Evolutionary conservation across 164 flowering plant species (phyloP).

Genomic region (Aristolochia contorta): DNA sequence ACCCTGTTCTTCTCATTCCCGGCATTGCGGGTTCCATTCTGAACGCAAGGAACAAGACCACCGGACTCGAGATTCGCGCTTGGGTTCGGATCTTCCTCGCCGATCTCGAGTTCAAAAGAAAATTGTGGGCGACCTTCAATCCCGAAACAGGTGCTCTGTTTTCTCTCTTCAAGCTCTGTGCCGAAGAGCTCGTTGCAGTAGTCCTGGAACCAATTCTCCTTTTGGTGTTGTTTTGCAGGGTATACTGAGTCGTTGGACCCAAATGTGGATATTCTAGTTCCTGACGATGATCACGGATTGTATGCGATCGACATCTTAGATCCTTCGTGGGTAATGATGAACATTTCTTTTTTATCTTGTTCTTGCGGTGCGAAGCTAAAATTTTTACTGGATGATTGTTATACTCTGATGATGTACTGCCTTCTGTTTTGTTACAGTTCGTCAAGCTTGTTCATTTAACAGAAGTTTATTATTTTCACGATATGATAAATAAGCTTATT

Average conservation of each 20-base stretch:
- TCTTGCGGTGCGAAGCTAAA: no score
- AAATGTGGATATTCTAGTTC: slow-evolving; percentile 54
- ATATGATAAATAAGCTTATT: slow-evolving; percentile 82
- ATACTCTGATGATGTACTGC: not conserved
- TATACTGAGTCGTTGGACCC: slow-evolving; percentile 62
- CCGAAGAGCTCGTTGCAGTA: not conserved
- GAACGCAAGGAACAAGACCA: slow-evolving; percentile 47
- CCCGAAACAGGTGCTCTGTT: slow-evolving; percentile 56
- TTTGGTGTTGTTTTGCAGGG: slow-evolving; percentile 30
- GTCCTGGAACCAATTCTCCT: no score
- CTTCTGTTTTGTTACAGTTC: slow-evolving; percentile 27
- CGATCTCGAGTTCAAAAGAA: slow-evolving; percentile 64
- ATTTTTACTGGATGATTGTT: not conserved
- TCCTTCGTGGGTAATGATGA: slow-evolving; percentile 50
- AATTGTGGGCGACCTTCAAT: slow-evolving; percentile 65
- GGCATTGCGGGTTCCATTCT: slow-evolving; percentile 90
- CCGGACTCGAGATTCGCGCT: slow-evolving; percentile 50
- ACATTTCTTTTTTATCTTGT: not conserved
- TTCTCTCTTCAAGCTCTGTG: not conserved
- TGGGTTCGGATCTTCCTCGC: slow-evolving; percentile 85
- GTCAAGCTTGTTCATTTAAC: slow-evolving; percentile 41
- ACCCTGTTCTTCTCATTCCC: slow-evolving; percentile 71
- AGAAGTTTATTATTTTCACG: slow-evolving; percentile 79
- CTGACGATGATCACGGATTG: slow-evolving; percentile 78
- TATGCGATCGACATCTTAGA: slow-evolving; percentile 93